These are phyloP conservation scores for Drosera spatulata DNA, from an alignment of 179 eudicot genomes.

Conservation along the genomic window DNA sequence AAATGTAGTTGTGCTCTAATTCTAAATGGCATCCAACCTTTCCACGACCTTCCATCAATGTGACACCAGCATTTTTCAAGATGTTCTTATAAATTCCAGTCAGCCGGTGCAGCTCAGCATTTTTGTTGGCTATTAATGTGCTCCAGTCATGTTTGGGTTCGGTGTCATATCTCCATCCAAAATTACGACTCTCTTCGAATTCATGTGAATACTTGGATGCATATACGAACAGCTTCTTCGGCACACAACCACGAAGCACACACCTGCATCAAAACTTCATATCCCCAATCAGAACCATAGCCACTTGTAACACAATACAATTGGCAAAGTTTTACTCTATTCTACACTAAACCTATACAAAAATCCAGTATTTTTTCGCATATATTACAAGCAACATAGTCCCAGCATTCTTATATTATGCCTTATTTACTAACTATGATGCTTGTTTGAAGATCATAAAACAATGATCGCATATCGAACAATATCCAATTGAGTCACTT, in stretches of 20 bases:
- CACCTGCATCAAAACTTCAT: conserved; percentile 36
- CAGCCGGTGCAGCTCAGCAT: conserved; percentile 90
- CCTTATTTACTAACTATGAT: too few species aligned
- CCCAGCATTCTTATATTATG: too few species aligned
- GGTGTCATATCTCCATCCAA: conserved; percentile 87
- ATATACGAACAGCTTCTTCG: conserved; percentile 87
- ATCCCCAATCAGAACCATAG: too few species aligned
- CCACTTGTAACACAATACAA: too few species aligned
- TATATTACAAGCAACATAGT: too few species aligned
- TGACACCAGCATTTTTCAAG: conserved; percentile 67
- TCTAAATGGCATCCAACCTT: conserved; percentile 40
- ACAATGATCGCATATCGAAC: too few species aligned
- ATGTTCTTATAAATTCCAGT: conserved; percentile 85
- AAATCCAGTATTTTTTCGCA: too few species aligned
- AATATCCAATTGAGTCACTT: too few species aligned
- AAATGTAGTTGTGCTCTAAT: too few species aligned
- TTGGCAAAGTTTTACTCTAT: too few species aligned
- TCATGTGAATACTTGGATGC: conserved; percentile 86
- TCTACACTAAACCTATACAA: too few species aligned
- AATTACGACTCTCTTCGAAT: conserved; percentile 89
- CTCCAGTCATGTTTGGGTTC: conserved; percentile 97
- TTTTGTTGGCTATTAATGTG: conserved; percentile 92
- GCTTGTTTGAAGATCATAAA: too few species aligned
- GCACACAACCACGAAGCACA: conserved; percentile 97
- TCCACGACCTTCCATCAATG: conserved; percentile 91